Evolutionary conservation across 2,329 filamentous ascomycete species (phyloP).

Genomic region (Ceratocystis variospora): DNA sequence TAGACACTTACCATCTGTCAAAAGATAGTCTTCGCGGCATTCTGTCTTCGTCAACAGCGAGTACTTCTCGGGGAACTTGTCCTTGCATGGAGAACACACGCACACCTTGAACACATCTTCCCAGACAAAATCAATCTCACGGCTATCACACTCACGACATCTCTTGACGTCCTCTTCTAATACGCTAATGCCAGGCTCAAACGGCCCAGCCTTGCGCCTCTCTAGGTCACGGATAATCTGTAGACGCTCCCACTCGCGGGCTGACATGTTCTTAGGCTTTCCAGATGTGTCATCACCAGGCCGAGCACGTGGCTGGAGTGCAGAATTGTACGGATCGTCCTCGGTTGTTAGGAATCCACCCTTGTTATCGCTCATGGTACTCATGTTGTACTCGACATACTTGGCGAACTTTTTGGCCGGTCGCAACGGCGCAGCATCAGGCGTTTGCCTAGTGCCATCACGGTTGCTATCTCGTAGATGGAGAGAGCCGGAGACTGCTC

Average conservation of each 20-base stretch:
- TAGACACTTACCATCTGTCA: slow-evolving; percentile 64
- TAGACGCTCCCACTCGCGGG: slow-evolving; percentile 79
- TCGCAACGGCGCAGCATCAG: slow-evolving; percentile 42
- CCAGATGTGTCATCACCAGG: slow-evolving; percentile 35
- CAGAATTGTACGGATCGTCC: slow-evolving; percentile 82
- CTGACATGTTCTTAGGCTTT: slow-evolving; percentile 76
- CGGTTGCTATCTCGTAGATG: slow-evolving; percentile 36
- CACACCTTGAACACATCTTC: slow-evolving; percentile 64
- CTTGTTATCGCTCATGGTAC: slow-evolving; percentile 94
- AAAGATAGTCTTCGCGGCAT: slow-evolving; percentile 82
- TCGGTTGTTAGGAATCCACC: slow-evolving; percentile 84
- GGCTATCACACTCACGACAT: slow-evolving; percentile 66
- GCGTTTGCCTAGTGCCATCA: slow-evolving; percentile 46
- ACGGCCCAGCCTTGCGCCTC: slow-evolving; percentile 64
- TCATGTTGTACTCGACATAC: slow-evolving; percentile 96
- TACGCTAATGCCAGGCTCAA: slow-evolving; percentile 75
- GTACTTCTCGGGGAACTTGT: slow-evolving; percentile 82
- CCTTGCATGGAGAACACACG: slow-evolving; percentile 76
- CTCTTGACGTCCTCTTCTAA: slow-evolving; percentile 54
- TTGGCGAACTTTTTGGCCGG: slow-evolving; percentile 81
- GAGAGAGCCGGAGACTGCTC: slow-evolving; percentile 22
- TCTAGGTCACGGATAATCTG: slow-evolving; percentile 61
- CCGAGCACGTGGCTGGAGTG: slow-evolving; percentile 35
- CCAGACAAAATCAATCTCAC: slow-evolving; percentile 95
- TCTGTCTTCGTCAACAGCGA: slow-evolving; percentile 94